These are phyloP conservation scores for Pseudogymnoascus sp. DNA, from an alignment of 2,329 filamentous ascomycete species.

Conservation along the genomic window DNA sequence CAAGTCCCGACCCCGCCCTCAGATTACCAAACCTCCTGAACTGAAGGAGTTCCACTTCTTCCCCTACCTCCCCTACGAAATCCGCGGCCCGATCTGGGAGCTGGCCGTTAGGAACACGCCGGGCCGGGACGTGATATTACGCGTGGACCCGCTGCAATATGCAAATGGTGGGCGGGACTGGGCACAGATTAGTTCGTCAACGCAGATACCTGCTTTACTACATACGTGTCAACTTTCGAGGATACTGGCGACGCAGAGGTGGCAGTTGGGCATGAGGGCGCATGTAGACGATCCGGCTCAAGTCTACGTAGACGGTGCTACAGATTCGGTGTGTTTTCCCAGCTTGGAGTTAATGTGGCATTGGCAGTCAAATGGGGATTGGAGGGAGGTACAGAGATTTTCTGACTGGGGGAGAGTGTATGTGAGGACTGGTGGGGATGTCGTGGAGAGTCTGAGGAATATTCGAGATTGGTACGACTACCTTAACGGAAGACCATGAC, in stretches of 20 bases:
- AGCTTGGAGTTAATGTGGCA: background rate
- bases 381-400: background rate
- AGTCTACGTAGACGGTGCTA: background rate
- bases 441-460: background rate
- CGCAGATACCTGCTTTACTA: background rate
- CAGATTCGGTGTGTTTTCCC: background rate
- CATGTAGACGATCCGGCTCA: background rate
- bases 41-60: background rate
- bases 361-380: background rate
- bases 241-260: background rate
- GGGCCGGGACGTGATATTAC: background rate
- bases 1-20: background rate
- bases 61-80: background rate
- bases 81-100: background rate
- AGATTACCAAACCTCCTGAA: background rate
- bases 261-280: background rate
- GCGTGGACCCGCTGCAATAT: background rate
- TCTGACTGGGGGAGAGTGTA: background rate
- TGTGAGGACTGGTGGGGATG: background rate
- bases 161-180: background rate
- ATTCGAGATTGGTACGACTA: too few relatives aligned
- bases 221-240: background rate
- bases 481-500: too few relatives aligned
- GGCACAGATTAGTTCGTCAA: background rate
- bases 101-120: background rate